phyloP scores from a whole-genome alignment of 148 eudicot genomes.

The Chenopodium berlandieri region DNA sequence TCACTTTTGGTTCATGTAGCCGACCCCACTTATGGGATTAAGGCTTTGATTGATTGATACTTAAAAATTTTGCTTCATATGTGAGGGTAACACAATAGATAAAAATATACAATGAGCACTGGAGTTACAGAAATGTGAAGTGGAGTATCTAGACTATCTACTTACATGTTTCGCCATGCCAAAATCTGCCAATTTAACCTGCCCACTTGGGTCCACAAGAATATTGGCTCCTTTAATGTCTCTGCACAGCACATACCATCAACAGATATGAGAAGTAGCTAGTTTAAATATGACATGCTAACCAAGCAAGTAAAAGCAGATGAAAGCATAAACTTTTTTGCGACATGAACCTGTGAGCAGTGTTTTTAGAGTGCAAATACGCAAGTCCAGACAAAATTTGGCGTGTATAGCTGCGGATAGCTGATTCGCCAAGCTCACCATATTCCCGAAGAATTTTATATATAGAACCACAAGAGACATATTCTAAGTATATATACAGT shows the following conservation, averaged over 20 bases:
- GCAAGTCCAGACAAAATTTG: conserved; percentile 62
- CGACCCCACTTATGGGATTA: no score
- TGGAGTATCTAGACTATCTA: not conserved
- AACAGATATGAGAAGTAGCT: conserved; percentile 1
- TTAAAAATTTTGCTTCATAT: not conserved
- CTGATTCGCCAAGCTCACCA: conserved; percentile 57
- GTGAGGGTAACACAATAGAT: not conserved
- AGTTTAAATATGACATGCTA: not conserved
- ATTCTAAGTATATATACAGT: conserved; percentile 59
- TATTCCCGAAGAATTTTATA: conserved; percentile 63
- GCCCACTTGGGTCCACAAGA: conserved; percentile 61
- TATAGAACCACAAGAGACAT: conserved; percentile 73
- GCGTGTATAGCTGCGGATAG: conserved; percentile 56
- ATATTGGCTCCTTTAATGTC: conserved; percentile 81
- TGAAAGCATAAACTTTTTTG: not conserved
- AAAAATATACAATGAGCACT: not conserved
- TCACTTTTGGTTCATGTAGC: no score
- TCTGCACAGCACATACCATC: conserved; percentile 35
- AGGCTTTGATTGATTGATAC: no score
- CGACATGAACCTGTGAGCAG: conserved; percentile 53
- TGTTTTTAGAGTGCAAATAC: conserved; percentile 56
- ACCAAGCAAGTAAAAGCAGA: not conserved
- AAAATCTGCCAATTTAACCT: conserved; percentile 71
- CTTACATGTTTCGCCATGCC: conserved; percentile 80
- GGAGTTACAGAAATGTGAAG: not conserved